Percentiles rank a stretch among this genome's conserved stretches.
These are phyloP conservation scores for Umbelopsis vinacea DNA, from an alignment of 192 early-diverging fungal species.

Conservation along the genomic window DNA sequence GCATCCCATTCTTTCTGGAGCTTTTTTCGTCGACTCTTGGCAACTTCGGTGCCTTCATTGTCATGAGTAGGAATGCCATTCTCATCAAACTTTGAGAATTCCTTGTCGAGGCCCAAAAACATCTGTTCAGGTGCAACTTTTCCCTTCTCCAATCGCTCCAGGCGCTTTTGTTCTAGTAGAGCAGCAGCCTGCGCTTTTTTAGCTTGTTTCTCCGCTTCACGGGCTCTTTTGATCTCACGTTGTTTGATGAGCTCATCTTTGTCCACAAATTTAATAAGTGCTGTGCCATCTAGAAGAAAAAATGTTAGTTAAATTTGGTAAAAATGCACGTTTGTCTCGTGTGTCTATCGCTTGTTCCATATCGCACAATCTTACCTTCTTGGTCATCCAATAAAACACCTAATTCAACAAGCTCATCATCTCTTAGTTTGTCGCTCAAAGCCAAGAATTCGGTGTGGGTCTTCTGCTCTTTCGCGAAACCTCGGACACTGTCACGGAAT, in stretches of 20 bases:
- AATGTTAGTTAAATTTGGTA: not conserved
- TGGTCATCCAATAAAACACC: constrained; percentile 94
- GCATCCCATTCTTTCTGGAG: constrained; percentile 83
- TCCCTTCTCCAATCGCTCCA: constrained; percentile 78
- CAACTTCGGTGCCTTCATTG: constrained; percentile 77
- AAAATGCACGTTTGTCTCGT: not conserved
- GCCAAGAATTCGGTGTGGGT: constrained; percentile 61
- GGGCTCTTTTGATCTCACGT: constrained; percentile 68
- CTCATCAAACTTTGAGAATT: constrained; percentile 81
- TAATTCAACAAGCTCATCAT: constrained; percentile 85
- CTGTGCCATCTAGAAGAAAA: constrained; percentile 70
- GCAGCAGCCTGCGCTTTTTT: constrained; percentile 65
- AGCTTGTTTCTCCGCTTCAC: constrained; percentile 63
- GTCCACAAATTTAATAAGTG: constrained; percentile 90
- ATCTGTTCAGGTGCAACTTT: constrained; percentile 76
- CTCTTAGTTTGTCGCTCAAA: constrained; percentile 87
- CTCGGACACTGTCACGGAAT: constrained; percentile 89
- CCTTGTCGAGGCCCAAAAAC: constrained; percentile 71
- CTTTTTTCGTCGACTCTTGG: constrained; percentile 87
- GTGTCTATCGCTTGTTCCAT: not conserved
- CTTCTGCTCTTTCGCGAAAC: constrained; percentile 64
- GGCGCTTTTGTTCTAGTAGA: constrained; percentile 66
- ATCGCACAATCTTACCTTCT: constrained; percentile 51
- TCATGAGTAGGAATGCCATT: constrained; percentile 88
- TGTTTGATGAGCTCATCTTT: constrained; percentile 68